Evolutionary conservation across 805 yeast species (phyloP).

Genomic region (Kurtzmaniella cleridarum): DNA sequence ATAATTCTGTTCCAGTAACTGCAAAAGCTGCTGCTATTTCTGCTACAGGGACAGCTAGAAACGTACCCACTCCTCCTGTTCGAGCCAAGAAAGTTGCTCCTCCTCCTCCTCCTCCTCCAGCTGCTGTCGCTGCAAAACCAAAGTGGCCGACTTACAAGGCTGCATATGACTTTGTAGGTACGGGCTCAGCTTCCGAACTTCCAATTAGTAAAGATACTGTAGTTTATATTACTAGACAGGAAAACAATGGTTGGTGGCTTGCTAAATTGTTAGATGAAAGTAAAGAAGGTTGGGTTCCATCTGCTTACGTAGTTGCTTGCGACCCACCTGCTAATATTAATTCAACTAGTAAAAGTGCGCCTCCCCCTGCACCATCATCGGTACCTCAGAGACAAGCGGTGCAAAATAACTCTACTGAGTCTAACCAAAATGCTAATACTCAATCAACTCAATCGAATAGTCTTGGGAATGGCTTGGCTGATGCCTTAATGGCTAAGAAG

Average conservation of each 20-base stretch:
- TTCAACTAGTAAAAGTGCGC: constrained; percentile 12
- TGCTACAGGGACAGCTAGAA: constrained; percentile 20
- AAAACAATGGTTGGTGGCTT: constrained; percentile 91
- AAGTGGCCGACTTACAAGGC: constrained; percentile 78
- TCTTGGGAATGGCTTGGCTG: constrained; percentile 57
- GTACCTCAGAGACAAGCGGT: constrained; percentile 8
- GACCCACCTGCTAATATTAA: constrained; percentile 39
- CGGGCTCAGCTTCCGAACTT: constrained; percentile 75
- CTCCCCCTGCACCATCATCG: constrained; percentile 35
- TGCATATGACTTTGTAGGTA: constrained; percentile 82
- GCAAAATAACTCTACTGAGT: constrained; percentile 15
- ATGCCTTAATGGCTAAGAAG: constrained; percentile 60
- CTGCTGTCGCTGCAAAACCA: constrained; percentile 50
- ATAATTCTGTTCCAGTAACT: constrained; percentile 8
- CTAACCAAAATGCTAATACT: constrained; percentile 17
- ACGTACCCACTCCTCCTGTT: constrained; percentile 56
- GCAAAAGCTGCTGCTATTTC: constrained; percentile 16
- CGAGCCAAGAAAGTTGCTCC: constrained; percentile 26
- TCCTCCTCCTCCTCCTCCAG: constrained; percentile 54
- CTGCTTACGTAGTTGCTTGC: constrained; percentile 72
- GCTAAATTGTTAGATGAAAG: constrained; percentile 73
- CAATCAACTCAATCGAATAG: constrained; percentile 9
- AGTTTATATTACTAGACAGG: constrained; percentile 65
- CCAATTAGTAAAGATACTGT: constrained; percentile 74
- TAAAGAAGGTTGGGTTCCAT: constrained; percentile 95